Percentiles rank a stretch among this genome's conserved stretches.
phyloP scores from a whole-genome alignment of 768 basidiomycete genomes.

The Phanerochaete sordida region DNA sequence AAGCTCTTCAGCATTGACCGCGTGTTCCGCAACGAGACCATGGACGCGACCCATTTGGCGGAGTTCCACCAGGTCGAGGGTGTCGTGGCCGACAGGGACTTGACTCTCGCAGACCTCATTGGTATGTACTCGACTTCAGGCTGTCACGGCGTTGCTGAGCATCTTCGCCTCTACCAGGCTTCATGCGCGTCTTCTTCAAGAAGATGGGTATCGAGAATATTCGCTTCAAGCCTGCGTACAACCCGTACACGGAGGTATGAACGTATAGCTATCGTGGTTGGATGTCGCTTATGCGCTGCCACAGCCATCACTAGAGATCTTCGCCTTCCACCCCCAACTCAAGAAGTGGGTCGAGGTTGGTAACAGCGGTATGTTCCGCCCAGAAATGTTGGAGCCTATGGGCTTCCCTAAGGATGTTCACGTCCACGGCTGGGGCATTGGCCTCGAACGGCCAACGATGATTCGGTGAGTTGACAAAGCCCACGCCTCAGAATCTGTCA shows the following conservation, averaged over 20 bases:
- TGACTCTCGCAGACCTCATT: constrained; percentile 94
- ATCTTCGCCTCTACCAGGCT: constrained; percentile 49
- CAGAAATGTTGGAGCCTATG: constrained; percentile 99
- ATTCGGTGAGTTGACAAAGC: constrained; percentile 64
- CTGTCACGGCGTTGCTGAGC: not conserved
- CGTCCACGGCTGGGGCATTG: constrained; percentile 95
- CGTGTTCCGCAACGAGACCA: constrained; percentile 98
- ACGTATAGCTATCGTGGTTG: constrained; percentile 1
- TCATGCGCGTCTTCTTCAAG: constrained; percentile 97
- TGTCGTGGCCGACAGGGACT: constrained; percentile 89
- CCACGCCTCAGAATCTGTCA: not conserved
- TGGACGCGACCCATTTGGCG: constrained; percentile 97
- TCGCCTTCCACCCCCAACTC: constrained; percentile 94
- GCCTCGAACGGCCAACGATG: constrained; percentile 96
- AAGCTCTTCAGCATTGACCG: constrained; percentile 97
- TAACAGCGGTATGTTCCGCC: constrained; percentile 99
- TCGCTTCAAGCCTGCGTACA: constrained; percentile 98
- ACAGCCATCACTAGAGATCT: constrained; percentile 95
- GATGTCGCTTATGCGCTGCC: constrained; percentile 2
- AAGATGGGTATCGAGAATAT: constrained; percentile 96
- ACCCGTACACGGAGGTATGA: constrained; percentile 93
- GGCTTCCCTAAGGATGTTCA: constrained; percentile 95
- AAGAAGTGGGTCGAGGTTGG: constrained; percentile 97
- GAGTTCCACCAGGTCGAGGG: constrained; percentile 99
- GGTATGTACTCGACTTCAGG: constrained; percentile 44